Evolutionary conservation across 345 rosid genomes (phyloP), one percentile per base, ranked within the genome.

Genomic region (Luvunga scandens): DNA sequence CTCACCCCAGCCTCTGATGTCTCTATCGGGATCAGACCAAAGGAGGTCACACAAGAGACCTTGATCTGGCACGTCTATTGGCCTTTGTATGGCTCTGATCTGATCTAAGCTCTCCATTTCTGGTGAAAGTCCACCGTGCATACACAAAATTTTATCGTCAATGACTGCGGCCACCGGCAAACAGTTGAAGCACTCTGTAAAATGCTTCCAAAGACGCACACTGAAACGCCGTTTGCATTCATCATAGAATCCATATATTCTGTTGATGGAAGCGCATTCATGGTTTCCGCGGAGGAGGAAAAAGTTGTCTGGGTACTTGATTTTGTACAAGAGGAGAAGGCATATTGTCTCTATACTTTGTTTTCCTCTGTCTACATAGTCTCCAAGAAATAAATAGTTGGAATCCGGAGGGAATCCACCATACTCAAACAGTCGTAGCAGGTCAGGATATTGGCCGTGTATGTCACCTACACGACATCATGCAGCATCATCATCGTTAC

Each of bases 161-260:
- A 85, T 75, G 12, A 87, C 66, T 12, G 88, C 88, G 7, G 88
- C 87, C 80, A 84, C 88, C 0, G 90, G 87, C 77, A 83, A 79
- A 64, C 90, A 87, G 69, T 87, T 85, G 85, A 88, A 88, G 83
- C 91, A 88, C 36, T 86, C 91, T 0, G 89, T 86, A 75, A 88
- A 88, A 18, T 45, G 24, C 86, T 82, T 86, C 91, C 91, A 88
- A 24, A 88, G 77, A 72, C 87, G 89, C n/a, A 84, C 85, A 6
- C 83, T 88, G 82, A 84, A 86, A 63, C 91, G 84, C 18, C 86
- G 85, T 81, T 88, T 88, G 85, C 91, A 88, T 67, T 88, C 89
- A 14, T 88, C 91, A 7, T 88, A 88, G 82, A 88, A 86, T 16
- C 91, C 87, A 27, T 88, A 88, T 38, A 88, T 88, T 61, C 89